A percentile compares a stretch with the other conserved stretches of the same genome.
These are phyloP conservation scores for Ilex aquifolium DNA, from an alignment of 257 asterid genomes.

Conservation along the genomic window DNA sequence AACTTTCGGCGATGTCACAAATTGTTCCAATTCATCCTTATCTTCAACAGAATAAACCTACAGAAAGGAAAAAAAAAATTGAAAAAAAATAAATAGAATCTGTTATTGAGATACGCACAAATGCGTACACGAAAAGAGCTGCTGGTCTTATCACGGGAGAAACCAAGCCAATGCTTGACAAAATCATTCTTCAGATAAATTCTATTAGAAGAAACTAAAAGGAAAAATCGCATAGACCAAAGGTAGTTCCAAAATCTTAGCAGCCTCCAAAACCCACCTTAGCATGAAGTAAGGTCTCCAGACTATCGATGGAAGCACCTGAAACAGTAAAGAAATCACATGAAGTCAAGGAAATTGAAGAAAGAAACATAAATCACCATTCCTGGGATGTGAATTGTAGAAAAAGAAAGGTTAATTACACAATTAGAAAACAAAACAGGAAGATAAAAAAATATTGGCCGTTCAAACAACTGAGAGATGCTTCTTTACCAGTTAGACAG, in stretches of 20 bases:
- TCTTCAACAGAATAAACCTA: constrained; percentile 89
- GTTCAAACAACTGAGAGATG: too few species aligned
- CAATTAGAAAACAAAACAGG: background rate
- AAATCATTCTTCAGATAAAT: background rate
- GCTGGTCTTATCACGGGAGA: background rate
- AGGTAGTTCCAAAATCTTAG: background rate
- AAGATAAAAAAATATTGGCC: too few species aligned
- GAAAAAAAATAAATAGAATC: constrained; percentile 13
- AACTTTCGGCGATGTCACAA: constrained; percentile 71
- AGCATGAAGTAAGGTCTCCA: constrained; percentile 75
- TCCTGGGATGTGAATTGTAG: background rate
- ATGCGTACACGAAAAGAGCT: too few species aligned
- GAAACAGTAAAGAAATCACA: constrained; percentile 21
- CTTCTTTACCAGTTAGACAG: too few species aligned
- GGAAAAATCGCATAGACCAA: background rate
- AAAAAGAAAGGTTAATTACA: background rate
- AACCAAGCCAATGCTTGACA: background rate
- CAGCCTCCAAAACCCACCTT: constrained; percentile 46
- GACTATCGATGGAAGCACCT: constrained; percentile 90
- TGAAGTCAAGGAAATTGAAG: background rate
- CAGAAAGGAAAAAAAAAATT: constrained; percentile 2
- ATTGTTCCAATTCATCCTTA: constrained; percentile 56
- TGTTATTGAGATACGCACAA: too few species aligned
- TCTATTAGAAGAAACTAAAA: background rate
- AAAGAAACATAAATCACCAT: background rate